Conservation (phyloP, 148 eudicot genomes). For the Rhododendron williamsianum region DNA sequence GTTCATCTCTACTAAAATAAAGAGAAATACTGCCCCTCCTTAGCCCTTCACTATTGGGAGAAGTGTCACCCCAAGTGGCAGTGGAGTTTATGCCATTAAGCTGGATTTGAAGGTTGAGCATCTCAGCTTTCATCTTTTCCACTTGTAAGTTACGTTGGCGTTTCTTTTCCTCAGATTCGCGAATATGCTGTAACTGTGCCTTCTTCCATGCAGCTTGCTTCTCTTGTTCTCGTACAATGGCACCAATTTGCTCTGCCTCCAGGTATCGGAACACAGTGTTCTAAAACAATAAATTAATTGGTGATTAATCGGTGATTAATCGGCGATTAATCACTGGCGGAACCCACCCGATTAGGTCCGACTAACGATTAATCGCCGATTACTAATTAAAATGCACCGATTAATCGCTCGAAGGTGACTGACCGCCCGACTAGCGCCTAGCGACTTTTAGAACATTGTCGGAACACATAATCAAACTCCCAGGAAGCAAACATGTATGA, state of each 20-base stretch:
- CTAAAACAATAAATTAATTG: too few species aligned
- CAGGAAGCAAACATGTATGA: slow-evolving; percentile 93
- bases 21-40: slow-evolving; percentile 56
- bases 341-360: too few species aligned
- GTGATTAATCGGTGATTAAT: too few species aligned
- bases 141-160: slow-evolving; percentile 92
- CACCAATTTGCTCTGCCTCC: slow-evolving; percentile 99
- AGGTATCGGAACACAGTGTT: slow-evolving; percentile 32
- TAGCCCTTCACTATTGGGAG: slow-evolving; percentile 60
- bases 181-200: slow-evolving; percentile 79
- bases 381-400: too few species aligned
- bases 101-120: slow-evolving; percentile 91
- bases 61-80: slow-evolving; percentile 30
- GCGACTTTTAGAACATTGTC: slow-evolving; percentile 1
- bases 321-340: too few species aligned
- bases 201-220: slow-evolving; percentile 98
- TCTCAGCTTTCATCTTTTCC: slow-evolving; percentile 98
- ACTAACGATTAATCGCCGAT: too few species aligned
- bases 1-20: slow-evolving; percentile 27
- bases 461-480: slow-evolving; percentile 89
- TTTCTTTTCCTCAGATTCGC: slow-evolving; percentile 85
- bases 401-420: too few species aligned
- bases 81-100: slow-evolving; percentile 62
- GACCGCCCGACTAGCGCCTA: too few species aligned
- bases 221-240: slow-evolving; percentile 94